Conservation (phyloP, 768 basidiomycete species). For the Tylopilus intermedius region DNA sequence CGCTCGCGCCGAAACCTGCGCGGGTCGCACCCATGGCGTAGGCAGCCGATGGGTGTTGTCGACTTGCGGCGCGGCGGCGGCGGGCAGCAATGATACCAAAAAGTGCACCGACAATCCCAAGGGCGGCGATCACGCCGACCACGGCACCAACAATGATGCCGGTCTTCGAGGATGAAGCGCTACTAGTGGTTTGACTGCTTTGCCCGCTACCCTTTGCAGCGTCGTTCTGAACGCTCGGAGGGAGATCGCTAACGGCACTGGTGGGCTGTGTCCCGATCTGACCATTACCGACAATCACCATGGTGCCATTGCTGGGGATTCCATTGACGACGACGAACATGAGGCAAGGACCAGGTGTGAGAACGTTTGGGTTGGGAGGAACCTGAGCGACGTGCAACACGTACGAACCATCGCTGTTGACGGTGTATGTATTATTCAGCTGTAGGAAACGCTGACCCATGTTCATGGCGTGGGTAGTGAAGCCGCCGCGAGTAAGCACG, state of each 20-base stretch:
- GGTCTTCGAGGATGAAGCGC: conserved; percentile 23
- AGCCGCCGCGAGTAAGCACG: conserved; percentile 77
- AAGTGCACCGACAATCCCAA: conserved; percentile 30
- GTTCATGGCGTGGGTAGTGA: conserved; percentile 84
- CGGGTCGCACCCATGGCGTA: conserved; percentile 38
- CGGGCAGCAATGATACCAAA: conserved; percentile 47
- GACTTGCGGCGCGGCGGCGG: conserved; percentile 42
- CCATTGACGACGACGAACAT: conserved; percentile 81
- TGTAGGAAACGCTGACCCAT: conserved; percentile 85
- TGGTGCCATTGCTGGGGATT: conserved; percentile 75
- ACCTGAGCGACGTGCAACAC: conserved; percentile 76
- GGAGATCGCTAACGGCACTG: conserved; percentile 16
- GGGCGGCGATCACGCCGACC: conserved; percentile 27
- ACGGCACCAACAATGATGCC: conserved; percentile 26
- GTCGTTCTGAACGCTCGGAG: conserved; percentile 39
- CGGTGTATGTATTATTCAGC: conserved; percentile 82
- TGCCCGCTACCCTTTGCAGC: conserved; percentile 34
- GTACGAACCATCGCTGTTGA: conserved; percentile 71
- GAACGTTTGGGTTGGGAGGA: conserved; percentile 79
- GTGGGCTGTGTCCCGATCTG: conserved; percentile 66
- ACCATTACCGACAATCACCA: conserved; percentile 77
- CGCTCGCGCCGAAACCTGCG: conserved; percentile 26
- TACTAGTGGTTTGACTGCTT: conserved; percentile 4
- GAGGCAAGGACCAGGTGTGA: conserved; percentile 87
- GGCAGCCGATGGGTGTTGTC: conserved; percentile 28